Conservation (phyloP, 305 asterid genomes). For the Fraxinus floribunda region DNA sequence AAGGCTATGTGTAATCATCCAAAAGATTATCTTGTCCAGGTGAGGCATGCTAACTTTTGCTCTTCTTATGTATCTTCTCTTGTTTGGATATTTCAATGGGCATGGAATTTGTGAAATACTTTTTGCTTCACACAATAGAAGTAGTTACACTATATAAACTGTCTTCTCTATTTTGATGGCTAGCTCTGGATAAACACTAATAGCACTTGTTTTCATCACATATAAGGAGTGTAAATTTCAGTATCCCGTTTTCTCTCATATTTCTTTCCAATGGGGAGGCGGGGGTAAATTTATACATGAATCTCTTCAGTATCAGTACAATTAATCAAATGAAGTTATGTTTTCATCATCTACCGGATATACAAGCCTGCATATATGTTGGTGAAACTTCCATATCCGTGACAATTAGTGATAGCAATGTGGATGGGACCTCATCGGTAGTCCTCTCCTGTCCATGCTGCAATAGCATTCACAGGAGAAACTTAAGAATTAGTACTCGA, state of each 20-base stretch:
- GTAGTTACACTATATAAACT: slow-evolving; percentile 1
- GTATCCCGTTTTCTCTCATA: not conserved
- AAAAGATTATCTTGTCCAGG: slow-evolving; percentile 4
- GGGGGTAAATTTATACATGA: not conserved
- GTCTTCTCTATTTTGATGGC: slow-evolving; percentile 22
- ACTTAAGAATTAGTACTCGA: not conserved
- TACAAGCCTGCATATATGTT: slow-evolving; percentile 33
- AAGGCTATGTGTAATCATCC: slow-evolving; percentile 12
- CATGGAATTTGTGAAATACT: not conserved
- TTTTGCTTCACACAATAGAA: not conserved
- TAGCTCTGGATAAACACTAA: slow-evolving; percentile 7
- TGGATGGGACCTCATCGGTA: slow-evolving; percentile 39
- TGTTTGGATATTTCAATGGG: slow-evolving; percentile 8
- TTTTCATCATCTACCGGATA: slow-evolving; percentile 29
- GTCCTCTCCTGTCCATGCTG: slow-evolving; percentile 41
- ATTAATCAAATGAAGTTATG: slow-evolving; percentile 4
- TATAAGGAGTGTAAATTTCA: not conserved
- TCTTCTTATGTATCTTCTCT: not conserved
- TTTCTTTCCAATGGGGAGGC: not conserved
- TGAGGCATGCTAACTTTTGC: slow-evolving; percentile 17
- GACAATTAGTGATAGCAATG: slow-evolving; percentile 44
- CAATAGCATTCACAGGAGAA: slow-evolving; percentile 18
- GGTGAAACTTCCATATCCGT: slow-evolving; percentile 38
- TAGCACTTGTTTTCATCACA: not conserved
- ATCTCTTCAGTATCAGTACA: not conserved